Percentiles rank a stretch among this genome's conserved stretches.
Evolutionary conservation across 768 basidiomycete genomes (phyloP).

Genomic region (Leccinellum luteum): DNA sequence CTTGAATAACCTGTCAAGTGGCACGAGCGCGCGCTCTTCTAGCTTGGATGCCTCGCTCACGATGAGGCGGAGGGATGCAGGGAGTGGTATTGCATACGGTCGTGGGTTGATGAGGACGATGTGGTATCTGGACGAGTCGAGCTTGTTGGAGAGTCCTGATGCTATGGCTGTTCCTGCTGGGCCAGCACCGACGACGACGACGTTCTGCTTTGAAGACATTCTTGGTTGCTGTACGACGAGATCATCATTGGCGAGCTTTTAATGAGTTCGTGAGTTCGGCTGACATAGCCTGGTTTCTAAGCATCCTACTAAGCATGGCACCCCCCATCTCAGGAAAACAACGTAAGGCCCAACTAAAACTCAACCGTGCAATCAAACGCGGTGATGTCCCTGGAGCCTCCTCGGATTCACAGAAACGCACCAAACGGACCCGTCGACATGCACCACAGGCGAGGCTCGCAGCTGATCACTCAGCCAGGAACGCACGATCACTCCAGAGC

Average conservation of each 20-base stretch:
- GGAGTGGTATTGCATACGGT: constrained; percentile 49
- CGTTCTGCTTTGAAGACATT: constrained; percentile 29
- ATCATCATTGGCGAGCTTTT: neutral
- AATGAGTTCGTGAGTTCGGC: neutral
- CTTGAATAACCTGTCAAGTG: constrained; percentile 48
- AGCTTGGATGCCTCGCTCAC: constrained; percentile 35
- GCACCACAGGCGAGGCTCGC: constrained; percentile 5
- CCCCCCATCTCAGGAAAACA: constrained; percentile 56
- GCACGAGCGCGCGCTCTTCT: constrained; percentile 46
- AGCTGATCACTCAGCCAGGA: constrained; percentile 36
- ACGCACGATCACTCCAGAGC: constrained; percentile 57
- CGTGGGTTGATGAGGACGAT: constrained; percentile 55
- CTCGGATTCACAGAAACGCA: constrained; percentile 14
- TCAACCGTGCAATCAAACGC: constrained; percentile 82
- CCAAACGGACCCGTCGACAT: neutral
- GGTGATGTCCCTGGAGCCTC: constrained; percentile 54
- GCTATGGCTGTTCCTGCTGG: constrained; percentile 44
- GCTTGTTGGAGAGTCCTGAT: constrained; percentile 46
- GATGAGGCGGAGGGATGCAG: constrained; percentile 51
- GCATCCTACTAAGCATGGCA: constrained; percentile 14
- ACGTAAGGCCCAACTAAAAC: constrained; percentile 69
- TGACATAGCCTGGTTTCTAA: neutral
- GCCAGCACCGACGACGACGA: constrained; percentile 60
- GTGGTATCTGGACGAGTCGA: constrained; percentile 47
- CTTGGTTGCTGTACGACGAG: neutral